These are phyloP conservation scores for Colletotrichum somersetense DNA, from an alignment of 2,329 filamentous ascomycete species.

Conservation along the genomic window DNA sequence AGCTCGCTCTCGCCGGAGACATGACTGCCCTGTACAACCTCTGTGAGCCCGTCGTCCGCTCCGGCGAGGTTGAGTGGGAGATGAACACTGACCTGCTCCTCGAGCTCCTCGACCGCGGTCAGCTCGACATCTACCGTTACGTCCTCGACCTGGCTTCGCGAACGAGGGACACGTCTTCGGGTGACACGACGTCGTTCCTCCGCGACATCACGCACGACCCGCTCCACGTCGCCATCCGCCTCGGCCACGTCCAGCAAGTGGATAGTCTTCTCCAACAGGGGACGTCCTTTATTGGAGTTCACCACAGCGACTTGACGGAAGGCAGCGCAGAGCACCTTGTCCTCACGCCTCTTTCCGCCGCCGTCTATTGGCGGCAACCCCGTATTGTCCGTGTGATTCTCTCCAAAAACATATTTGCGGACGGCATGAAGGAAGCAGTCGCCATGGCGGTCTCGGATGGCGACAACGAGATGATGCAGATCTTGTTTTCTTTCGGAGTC, in stretches of 20 bases:
- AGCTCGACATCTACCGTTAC: conserved; percentile 47
- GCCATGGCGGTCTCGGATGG: conserved; percentile 43
- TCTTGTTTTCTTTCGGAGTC: conserved; percentile 39
- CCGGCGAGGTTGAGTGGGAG: conserved; percentile 46
- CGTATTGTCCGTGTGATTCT: conserved; percentile 46
- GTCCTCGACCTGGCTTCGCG: conserved; percentile 47
- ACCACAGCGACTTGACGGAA: conserved; percentile 11
- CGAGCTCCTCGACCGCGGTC: conserved; percentile 45
- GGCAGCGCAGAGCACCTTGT: conserved; percentile 16
- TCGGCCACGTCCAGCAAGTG: conserved; percentile 44
- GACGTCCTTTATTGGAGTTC: conserved; percentile 44
- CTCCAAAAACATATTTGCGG: conserved; percentile 34
- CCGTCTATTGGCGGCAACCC: conserved; percentile 46
- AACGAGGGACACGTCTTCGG: conserved; percentile 38
- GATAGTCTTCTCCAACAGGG: conserved; percentile 43
- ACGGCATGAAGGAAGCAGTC: conserved; percentile 44
- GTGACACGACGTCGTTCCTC: conserved; percentile 28
- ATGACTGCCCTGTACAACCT: conserved; percentile 45
- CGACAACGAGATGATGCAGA: conserved; percentile 42
- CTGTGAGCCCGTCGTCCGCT: conserved; percentile 48
- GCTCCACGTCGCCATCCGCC: conserved; percentile 47
- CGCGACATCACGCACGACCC: conserved; percentile 48
- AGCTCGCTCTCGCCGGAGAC: conserved; percentile 45
- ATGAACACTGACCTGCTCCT: conserved; percentile 45
- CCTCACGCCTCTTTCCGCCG: conserved; percentile 48